Evolutionary conservation across 306 rosid genomes (phyloP), one percentile per base, ranked within the genome.

Genomic region (Comarum palustre): DNA sequence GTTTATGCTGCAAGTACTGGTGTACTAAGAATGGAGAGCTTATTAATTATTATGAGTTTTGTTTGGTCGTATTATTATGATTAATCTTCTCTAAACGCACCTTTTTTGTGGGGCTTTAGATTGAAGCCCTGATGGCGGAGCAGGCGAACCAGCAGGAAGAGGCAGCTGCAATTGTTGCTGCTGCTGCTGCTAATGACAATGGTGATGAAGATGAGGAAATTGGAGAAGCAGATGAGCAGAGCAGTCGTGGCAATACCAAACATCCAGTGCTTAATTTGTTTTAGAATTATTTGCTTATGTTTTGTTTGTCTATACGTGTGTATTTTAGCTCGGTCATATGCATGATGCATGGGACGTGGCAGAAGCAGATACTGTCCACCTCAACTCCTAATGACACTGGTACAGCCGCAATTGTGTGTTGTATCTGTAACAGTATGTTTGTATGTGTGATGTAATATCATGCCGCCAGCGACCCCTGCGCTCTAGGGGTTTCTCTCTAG

Each of bases 51-150:
- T 29, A 2, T 1, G 1, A 55, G 14, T 55, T 24, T 17, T 20
- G 29, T n/a, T 52, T 52, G 15, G 27, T 52, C 59, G 42, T 39
- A 8, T 41, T 10, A 41, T 41, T 8, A 8, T 31, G 34, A 31
- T n/a, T 59, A 29, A 12, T 59, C 64, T 13, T 58, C n/a, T 27
- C 64, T 27, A 58, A 58, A 27, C 62, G 62, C 62, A 57, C 32
- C 62, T 17, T 58, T 29, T 29, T 29, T 14, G 1, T 14, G 39
- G 39, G n/a, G 22, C 0, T 2, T 60, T 25, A 62, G 67, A 17
- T 62, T 62, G 67, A 25, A 62, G 67, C 22, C 16, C 66, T 61
- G 67, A 34, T 32, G 67, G 43, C 3, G 1, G 25, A 32, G 45
- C 25, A 32, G 13, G 66, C 22, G 24, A 61, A 32, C 14, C 66